Conservation (phyloP, 139 green algal species). For the Zygnema cylindricum region DNA sequence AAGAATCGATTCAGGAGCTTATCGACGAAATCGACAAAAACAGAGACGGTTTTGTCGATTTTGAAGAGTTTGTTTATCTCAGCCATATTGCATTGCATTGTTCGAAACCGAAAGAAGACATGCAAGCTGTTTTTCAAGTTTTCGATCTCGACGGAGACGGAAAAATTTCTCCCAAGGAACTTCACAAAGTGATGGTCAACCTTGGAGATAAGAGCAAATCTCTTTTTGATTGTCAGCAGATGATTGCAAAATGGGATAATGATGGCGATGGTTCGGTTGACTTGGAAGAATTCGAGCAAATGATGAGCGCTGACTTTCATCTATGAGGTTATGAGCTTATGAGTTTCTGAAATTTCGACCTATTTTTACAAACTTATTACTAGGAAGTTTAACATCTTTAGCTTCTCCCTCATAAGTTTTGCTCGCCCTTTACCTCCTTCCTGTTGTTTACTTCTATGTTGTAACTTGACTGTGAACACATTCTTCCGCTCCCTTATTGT, state of each 20-base stretch:
- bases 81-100: conserved; percentile 8
- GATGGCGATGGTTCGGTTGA: conserved; percentile 35
- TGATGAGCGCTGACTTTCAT: conserved; percentile 34
- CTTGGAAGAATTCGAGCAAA: conserved; percentile 31
- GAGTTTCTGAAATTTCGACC: conserved; percentile 1
- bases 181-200: background rate
- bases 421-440: too few relatives aligned
- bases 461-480: too few relatives aligned
- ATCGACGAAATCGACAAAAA: conserved; percentile 54
- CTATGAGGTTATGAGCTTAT: background rate
- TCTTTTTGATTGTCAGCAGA: conserved; percentile 13
- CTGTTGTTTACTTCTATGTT: too few relatives aligned
- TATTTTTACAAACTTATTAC: too few relatives aligned
- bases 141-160: conserved; percentile 27
- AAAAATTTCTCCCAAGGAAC: conserved; percentile 15
- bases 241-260: conserved; percentile 23
- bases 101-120: conserved; percentile 9
- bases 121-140: conserved; percentile 23
- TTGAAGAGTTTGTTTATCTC: conserved; percentile 60
- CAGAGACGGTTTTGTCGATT: conserved; percentile 55
- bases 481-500: too few relatives aligned
- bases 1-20: conserved; percentile 42
- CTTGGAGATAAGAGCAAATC: background rate
- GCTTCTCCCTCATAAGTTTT: too few relatives aligned
- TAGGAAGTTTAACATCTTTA: too few relatives aligned